Evolutionary conservation across 2,329 filamentous ascomycete species (phyloP).

Genomic region (Alternaria sp.): DNA sequence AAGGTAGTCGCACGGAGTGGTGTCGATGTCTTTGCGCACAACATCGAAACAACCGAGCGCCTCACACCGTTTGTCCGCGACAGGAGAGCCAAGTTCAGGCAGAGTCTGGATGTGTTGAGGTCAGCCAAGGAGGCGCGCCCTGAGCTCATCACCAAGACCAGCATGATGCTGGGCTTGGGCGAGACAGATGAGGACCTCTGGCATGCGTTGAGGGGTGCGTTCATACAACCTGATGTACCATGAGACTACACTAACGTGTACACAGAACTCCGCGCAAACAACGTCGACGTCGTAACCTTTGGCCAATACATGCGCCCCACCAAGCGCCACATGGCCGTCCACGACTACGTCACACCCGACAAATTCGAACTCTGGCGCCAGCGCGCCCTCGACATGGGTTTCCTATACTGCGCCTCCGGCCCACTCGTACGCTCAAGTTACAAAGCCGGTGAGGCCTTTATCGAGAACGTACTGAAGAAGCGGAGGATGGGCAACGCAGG

Average conservation of each 20-base stretch:
- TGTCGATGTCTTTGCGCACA: slow-evolving; percentile 95
- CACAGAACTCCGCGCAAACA: slow-evolving; percentile 74
- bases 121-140: slow-evolving; percentile 80
- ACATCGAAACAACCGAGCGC: slow-evolving; percentile 92
- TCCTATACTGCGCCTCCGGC: slow-evolving; percentile 93
- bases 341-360: slow-evolving; percentile 91
- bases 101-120: slow-evolving; percentile 79
- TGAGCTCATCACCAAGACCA: slow-evolving; percentile 95
- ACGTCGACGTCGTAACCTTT: slow-evolving; percentile 96
- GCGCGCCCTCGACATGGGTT: slow-evolving; percentile 90
- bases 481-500: slow-evolving; percentile 23
- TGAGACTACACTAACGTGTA: slow-evolving; percentile 2
- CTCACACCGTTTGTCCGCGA: slow-evolving; percentile 91
- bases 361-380: slow-evolving; percentile 91
- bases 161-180: slow-evolving; percentile 93
- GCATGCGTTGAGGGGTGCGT: slow-evolving; percentile 72
- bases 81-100: slow-evolving; percentile 84
- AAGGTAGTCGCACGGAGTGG: slow-evolving; percentile 82
- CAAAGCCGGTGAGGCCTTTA: slow-evolving; percentile 98
- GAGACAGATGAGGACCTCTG: slow-evolving; percentile 88
- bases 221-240: too few species aligned
- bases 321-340: slow-evolving; percentile 95
- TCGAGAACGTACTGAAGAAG: slow-evolving; percentile 96
- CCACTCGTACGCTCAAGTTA: slow-evolving; percentile 94
- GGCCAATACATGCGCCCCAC: slow-evolving; percentile 99